Percentiles rank a stretch among this genome's conserved stretches.
Evolutionary conservation across 2,329 filamentous ascomycete genomes (phyloP).

Genomic region (Botrytis pseudocinerea): DNA sequence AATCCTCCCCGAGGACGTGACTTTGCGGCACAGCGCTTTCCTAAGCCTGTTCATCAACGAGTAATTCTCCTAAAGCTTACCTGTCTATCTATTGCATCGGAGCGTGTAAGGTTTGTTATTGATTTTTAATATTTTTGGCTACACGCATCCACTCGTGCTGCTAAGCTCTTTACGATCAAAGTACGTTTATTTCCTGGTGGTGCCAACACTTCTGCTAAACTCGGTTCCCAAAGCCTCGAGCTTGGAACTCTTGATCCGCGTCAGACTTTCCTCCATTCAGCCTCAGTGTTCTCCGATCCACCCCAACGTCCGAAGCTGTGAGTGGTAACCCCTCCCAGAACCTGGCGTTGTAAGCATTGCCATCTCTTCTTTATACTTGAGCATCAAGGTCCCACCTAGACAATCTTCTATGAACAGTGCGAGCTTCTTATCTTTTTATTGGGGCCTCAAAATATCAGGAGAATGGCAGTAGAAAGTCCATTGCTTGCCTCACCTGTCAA

Average conservation of each 20-base stretch:
- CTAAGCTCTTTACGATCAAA: conserved; percentile 15
- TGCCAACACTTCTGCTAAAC: conserved; percentile 9
- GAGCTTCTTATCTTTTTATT: conserved; percentile 15
- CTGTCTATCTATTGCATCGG: neutral
- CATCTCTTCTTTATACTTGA: conserved; percentile 22
- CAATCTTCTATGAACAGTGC: neutral
- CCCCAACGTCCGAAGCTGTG: conserved; percentile 20
- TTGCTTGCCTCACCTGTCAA: conserved; percentile 62
- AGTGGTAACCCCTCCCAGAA: conserved; percentile 21
- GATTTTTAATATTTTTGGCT: conserved; percentile 19
- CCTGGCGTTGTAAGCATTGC: conserved; percentile 23
- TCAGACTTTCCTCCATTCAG: conserved; percentile 17
- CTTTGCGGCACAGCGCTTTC: conserved; percentile 23
- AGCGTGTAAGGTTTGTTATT: neutral
- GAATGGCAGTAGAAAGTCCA: conserved; percentile 63
- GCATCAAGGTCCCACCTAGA: neutral
- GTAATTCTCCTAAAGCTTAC: neutral
- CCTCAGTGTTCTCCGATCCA: conserved; percentile 19
- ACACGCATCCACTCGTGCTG: conserved; percentile 17
- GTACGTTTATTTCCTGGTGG: neutral
- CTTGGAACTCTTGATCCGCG: conserved; percentile 11
- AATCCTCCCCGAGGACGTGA: conserved; percentile 9
- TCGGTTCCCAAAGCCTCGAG: neutral
- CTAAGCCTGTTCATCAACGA: neutral
- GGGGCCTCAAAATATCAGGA: conserved; percentile 6